Evolutionary conservation across 495 filamentous ascomycete genomes (phyloP).

Genomic region (Letharia columbiana): DNA sequence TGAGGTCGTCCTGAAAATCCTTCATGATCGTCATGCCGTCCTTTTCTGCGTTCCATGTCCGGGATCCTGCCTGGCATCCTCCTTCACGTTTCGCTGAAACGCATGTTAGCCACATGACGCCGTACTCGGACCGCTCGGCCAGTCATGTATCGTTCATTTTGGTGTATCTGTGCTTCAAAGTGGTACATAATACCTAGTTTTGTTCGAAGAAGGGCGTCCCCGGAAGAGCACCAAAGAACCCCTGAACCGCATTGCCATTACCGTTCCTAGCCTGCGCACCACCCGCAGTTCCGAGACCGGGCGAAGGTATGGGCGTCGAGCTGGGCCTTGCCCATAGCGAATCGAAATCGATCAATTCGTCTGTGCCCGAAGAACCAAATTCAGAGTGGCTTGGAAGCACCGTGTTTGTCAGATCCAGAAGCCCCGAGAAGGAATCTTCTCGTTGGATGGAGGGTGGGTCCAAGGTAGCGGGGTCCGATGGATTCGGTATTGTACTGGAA

Average conservation of each 20-base stretch:
- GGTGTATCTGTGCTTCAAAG: not conserved
- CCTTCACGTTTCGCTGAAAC: not conserved
- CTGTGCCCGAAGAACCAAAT: slow-evolving; percentile 35
- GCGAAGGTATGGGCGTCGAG: not conserved
- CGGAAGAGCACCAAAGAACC: not conserved
- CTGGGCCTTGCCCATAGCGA: slow-evolving; percentile 36
- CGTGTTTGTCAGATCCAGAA: slow-evolving; percentile 43
- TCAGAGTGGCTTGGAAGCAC: slow-evolving; percentile 37
- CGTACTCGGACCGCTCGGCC: not conserved
- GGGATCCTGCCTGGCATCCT: not conserved
- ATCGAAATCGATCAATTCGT: slow-evolving; percentile 48
- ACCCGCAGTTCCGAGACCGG: not conserved
- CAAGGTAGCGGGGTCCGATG: slow-evolving; percentile 17
- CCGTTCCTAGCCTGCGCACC: not conserved
- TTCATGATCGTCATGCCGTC: not conserved
- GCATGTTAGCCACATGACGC: not conserved
- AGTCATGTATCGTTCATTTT: not conserved
- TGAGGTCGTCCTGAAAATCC: not conserved
- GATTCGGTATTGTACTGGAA: slow-evolving; percentile 1
- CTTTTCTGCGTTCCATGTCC: not conserved
- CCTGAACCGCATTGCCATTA: not conserved
- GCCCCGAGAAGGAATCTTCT: slow-evolving; percentile 36
- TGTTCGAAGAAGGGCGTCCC: not conserved
- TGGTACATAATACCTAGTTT: not conserved
- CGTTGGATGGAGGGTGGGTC: slow-evolving; percentile 30